Percentiles rank a stretch among this genome's conserved stretches.
Conservation (phyloP, 2,329 filamentous ascomycete genomes). For the Plenodomus biglobosus region DNA sequence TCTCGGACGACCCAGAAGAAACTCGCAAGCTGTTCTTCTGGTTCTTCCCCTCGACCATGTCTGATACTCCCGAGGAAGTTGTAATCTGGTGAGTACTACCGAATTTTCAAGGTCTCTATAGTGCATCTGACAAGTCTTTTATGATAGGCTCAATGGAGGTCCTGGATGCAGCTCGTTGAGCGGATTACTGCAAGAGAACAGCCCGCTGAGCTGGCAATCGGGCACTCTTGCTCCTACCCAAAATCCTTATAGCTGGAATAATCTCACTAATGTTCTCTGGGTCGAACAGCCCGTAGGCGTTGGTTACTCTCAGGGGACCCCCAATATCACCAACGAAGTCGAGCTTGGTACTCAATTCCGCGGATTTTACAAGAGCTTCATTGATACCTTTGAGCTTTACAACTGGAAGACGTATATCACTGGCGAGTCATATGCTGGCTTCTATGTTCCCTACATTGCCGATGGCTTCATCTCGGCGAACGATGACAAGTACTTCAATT, state of each 20-base stretch:
- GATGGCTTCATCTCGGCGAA: conserved; percentile 57
- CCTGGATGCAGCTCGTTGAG: conserved; percentile 58
- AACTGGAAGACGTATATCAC: conserved; percentile 58
- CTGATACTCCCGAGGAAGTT: conserved; percentile 58
- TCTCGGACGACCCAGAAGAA: conserved; percentile 54
- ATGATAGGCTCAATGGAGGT: conserved; percentile 41
- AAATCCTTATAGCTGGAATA: conserved; percentile 71
- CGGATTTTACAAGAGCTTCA: conserved; percentile 58
- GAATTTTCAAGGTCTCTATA: not conserved
- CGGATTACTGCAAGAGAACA: conserved; percentile 75
- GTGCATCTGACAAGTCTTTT: conserved; percentile 7
- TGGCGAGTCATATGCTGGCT: conserved; percentile 59
- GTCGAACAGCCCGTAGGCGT: conserved; percentile 54
- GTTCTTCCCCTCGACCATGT: conserved; percentile 63
- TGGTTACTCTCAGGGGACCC: conserved; percentile 47
- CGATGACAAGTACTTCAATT: conserved; percentile 54
- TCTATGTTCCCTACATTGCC: conserved; percentile 61
- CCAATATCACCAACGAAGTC: conserved; percentile 52
- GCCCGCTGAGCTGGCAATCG: conserved; percentile 60
- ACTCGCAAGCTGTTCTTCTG: conserved; percentile 62
- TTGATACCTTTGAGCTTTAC: conserved; percentile 57
- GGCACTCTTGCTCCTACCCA: conserved; percentile 66
- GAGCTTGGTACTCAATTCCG: conserved; percentile 52
- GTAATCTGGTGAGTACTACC: conserved; percentile 53
- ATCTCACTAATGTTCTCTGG: conserved; percentile 47